Percentiles rank a stretch among this genome's conserved stretches.
phyloP scores from a whole-genome alignment of 139 green algal genomes.

The Dunaliella sp. region DNA sequence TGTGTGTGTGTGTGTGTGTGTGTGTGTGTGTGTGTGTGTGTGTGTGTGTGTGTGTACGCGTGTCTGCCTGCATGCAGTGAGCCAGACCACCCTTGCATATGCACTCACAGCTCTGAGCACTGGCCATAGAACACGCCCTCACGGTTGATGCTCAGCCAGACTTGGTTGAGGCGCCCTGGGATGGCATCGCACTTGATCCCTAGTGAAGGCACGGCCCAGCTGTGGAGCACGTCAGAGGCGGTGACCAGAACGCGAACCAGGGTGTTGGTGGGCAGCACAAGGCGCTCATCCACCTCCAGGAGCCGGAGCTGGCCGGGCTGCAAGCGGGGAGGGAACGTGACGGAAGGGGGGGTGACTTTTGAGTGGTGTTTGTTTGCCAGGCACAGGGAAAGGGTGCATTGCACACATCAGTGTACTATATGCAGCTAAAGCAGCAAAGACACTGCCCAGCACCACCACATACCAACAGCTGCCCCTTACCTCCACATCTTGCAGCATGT shows the following conservation, averaged over 20 bases:
- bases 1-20: too few species aligned
- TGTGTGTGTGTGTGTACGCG: background rate
- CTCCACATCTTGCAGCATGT: constrained; percentile 29
- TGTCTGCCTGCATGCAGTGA: background rate
- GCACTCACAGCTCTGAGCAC: constrained; percentile 65
- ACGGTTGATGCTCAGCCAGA: constrained; percentile 63
- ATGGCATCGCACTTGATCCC: constrained; percentile 65
- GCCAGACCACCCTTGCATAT: background rate
- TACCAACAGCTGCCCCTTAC: too few species aligned
- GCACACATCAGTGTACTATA: too few species aligned
- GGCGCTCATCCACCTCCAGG: constrained; percentile 61
- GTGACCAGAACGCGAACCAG: constrained; percentile 61
- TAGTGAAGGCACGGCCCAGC: constrained; percentile 59
- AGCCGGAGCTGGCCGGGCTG: constrained; percentile 62
- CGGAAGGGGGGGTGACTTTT: too few species aligned
- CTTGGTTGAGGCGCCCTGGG: constrained; percentile 67
- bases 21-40: background rate
- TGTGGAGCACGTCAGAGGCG: constrained; percentile 49
- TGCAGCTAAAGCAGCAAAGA: too few species aligned
- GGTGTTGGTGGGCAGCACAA: constrained; percentile 67
- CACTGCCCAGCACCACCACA: too few species aligned
- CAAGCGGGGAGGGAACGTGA: constrained; percentile 12
- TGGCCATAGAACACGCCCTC: constrained; percentile 72
- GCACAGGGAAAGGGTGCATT: too few species aligned
- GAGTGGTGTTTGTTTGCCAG: too few species aligned